A percentile compares a stretch with the other conserved stretches of the same genome.
Evolutionary conservation across 805 yeast genomes (phyloP).

Genomic region (Wickerhamomyces chaumierensis): DNA sequence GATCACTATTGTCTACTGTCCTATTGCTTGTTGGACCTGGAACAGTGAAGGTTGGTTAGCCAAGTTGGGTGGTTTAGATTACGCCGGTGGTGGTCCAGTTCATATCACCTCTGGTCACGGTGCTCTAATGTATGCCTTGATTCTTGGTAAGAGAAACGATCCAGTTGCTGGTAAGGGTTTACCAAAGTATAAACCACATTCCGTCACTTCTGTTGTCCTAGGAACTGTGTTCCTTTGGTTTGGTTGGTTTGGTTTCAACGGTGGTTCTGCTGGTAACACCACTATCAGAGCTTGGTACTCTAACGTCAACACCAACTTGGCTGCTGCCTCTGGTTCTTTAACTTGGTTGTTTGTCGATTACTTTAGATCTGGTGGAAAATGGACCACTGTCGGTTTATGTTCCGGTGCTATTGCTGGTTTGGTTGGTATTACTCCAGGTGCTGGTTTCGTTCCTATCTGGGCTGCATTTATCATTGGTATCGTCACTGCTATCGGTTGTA

Average conservation of each 20-base stretch:
- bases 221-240: constrained; percentile 96
- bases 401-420: constrained; percentile 90
- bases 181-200: constrained; percentile 90
- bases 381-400: constrained; percentile 92
- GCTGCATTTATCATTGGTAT: constrained; percentile 78
- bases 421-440: constrained; percentile 94
- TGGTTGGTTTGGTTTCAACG: constrained; percentile 99
- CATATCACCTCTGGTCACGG: constrained; percentile 92
- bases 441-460: constrained; percentile 92
- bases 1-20: constrained; percentile 93
- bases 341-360: constrained; percentile 91
- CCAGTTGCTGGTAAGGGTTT: constrained; percentile 55
- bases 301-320: constrained; percentile 82
- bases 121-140: constrained; percentile 86
- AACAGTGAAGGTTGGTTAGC: constrained; percentile 86
- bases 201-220: constrained; percentile 78
- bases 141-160: constrained; percentile 88
- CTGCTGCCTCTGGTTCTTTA: constrained; percentile 88
- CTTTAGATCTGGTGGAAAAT: constrained; percentile 67
- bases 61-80: constrained; percentile 77
- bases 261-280: constrained; percentile 94
- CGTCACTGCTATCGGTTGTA: constrained; percentile 66
- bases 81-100: constrained; percentile 98
- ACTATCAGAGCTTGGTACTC: constrained; percentile 93
- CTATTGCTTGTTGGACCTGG: constrained; percentile 98